Percentiles rank a stretch among this genome's conserved stretches.
Evolutionary conservation across 169 alveolate genomes (phyloP).

Genomic region (Plasmodium yoelii): DNA sequence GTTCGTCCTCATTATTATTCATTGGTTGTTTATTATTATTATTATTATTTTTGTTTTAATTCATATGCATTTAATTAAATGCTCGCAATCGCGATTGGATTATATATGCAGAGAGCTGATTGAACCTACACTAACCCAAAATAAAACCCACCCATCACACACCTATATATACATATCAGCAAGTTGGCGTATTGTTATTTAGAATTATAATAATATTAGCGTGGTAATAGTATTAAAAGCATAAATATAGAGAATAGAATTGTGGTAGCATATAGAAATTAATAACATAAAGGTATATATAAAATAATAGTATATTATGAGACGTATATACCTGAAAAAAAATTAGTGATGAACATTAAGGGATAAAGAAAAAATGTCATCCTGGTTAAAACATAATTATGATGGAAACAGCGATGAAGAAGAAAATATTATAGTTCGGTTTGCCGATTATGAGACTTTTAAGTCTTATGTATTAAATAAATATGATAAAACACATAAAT

Average conservation of each 20-base stretch:
- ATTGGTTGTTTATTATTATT: too few species aligned
- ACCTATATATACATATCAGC: too few species aligned
- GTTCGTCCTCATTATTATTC: too few species aligned
- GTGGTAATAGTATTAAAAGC: not conserved
- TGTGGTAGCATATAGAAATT: conserved; percentile 9
- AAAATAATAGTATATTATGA: conserved; percentile 19
- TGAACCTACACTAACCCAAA: too few species aligned
- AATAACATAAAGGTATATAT: conserved; percentile 2
- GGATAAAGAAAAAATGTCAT: conserved; percentile 58
- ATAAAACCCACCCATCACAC: too few species aligned
- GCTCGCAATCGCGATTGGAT: too few species aligned
- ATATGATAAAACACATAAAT: conserved; percentile 41
- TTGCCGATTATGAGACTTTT: conserved; percentile 74
- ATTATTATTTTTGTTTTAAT: too few species aligned
- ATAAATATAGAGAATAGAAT: not conserved
- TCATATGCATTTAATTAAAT: too few species aligned
- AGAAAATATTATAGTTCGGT: conserved; percentile 57
- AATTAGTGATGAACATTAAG: conserved; percentile 30
- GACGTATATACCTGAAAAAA: not conserved
- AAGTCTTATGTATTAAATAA: conserved; percentile 69
- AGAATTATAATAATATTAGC: too few species aligned
- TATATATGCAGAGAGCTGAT: too few species aligned
- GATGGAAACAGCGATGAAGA: conserved; percentile 74
- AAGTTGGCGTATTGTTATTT: too few species aligned
- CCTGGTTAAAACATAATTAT: conserved; percentile 45